Base-by-base conservation (phyloP, 139 green algal species). In the Chlorella vulgaris region DNA sequence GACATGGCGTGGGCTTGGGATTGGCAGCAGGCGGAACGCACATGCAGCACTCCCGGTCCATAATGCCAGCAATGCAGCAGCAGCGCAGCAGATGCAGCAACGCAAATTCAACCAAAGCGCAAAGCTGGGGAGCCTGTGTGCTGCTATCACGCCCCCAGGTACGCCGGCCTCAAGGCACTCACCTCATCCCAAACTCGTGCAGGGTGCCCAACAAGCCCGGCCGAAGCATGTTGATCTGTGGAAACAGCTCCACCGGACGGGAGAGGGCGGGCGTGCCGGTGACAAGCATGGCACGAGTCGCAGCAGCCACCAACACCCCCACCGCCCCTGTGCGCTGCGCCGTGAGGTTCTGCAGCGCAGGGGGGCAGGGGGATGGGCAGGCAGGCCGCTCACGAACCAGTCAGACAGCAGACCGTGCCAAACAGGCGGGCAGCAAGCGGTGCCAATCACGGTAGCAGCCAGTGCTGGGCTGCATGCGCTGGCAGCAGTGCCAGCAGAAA, bases 191-290 rank as follows among this genome's bases (percentile, higher is more conserved):
- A 82, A 98, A 99, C 21, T 85, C 88, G 15, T 94, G 87, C 80
- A 60, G 90, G 50, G 2, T 53, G n/a, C 93, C 93, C 39, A 98
- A 82, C 47, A 98, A 75, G 0, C 93, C 90, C 1, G 92, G 91
- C 51, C 86, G 73, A 47, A 98, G 78, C 24, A 88, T 83, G 67
- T 98, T 90, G 36, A 96, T 85, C 74, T 80, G 74, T n/a, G 39
- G 31, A 1, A 38, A 60, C 3, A 96, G 85, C 87, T 97, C 93
- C 2, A 78, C 74, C 7, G 93, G 93, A 3, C 89, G 84, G 71
- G 31, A 89, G 62, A 94, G 77, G 0, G 90, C 89, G 15, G 93
- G 93, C 28, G 93, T 97, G 78, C 93, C 93, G 4, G 83, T 89
- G 51, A 95, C 85, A 63, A 97, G 86, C 36, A 96, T 76, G 8